Evolutionary conservation across 257 asterid genomes (phyloP).

Genomic region (Solanum etuberosum): DNA sequence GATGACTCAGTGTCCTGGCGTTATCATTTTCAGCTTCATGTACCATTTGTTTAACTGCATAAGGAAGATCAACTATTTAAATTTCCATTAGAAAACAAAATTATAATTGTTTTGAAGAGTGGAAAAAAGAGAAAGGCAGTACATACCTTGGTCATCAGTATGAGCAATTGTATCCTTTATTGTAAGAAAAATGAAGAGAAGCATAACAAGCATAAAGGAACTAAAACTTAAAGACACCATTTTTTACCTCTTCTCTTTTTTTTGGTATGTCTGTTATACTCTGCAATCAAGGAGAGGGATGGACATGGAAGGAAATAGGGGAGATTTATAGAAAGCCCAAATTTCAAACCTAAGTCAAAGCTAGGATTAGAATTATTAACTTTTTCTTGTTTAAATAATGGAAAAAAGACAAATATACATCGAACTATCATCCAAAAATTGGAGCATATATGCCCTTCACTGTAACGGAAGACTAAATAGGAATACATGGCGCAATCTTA

Average conservation of each 20-base stretch:
- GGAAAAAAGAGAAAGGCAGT: background rate
- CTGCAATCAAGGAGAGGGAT: constrained; percentile 1
- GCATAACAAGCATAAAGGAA: constrained; percentile 4
- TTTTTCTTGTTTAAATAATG: background rate
- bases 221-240: constrained; percentile 12
- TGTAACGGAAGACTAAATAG: too few relatives aligned
- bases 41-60: background rate
- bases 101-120: background rate
- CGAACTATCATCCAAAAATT: too few relatives aligned
- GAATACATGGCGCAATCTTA: too few relatives aligned
- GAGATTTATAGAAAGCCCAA: constrained; percentile 20
- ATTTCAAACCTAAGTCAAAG: constrained; percentile 48
- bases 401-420: too few relatives aligned
- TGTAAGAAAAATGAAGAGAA: constrained; percentile 13
- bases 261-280: background rate
- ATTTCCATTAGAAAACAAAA: background rate
- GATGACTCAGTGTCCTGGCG: background rate
- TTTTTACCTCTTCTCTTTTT: background rate
- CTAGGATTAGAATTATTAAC: constrained; percentile 24
- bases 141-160: constrained; percentile 37
- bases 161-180: constrained; percentile 4
- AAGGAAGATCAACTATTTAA: background rate
- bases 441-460: too few relatives aligned
- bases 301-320: background rate
- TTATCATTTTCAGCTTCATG: background rate